These are phyloP conservation scores for Hygrophorus russula DNA, from an alignment of 768 basidiomycete species.

Conservation along the genomic window DNA sequence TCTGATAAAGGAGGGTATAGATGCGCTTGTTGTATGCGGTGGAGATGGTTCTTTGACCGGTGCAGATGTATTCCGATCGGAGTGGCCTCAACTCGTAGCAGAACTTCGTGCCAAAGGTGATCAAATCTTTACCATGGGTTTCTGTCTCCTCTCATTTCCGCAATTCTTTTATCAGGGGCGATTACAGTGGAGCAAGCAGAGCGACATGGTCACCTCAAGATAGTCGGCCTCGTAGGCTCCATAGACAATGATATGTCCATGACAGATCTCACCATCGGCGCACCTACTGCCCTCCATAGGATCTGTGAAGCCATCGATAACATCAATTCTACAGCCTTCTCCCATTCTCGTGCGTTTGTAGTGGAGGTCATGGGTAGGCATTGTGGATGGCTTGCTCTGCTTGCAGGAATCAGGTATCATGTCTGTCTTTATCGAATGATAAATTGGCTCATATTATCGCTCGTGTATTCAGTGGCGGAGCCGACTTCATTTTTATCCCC, in stretches of 20 bases:
- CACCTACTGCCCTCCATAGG: conserved; percentile 87
- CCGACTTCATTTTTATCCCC: conserved; percentile 97
- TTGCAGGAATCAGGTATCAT: conserved; percentile 76
- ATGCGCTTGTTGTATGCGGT: conserved; percentile 93
- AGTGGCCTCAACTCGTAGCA: conserved; percentile 84
- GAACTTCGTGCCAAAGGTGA: conserved; percentile 54
- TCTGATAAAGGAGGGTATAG: conserved; percentile 92
- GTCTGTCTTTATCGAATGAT: conserved; percentile 12
- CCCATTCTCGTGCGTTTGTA: conserved; percentile 95
- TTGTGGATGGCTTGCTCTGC: conserved; percentile 96
- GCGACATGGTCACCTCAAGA: conserved; percentile 77
- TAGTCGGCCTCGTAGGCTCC: conserved; percentile 97
- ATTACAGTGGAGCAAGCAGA: conserved; percentile 67
- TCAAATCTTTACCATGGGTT: conserved; percentile 7
- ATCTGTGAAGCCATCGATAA: conserved; percentile 98
- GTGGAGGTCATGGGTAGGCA: conserved; percentile 99
- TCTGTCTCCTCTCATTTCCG: neutral
- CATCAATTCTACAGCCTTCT: conserved; percentile 92
- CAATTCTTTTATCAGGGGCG: conserved; percentile 30
- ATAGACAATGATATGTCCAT: conserved; percentile 99
- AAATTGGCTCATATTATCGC: neutral
- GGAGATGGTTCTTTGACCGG: conserved; percentile 97
- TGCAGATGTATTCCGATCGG: conserved; percentile 84
- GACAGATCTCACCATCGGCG: conserved; percentile 96
- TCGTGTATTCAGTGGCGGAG: conserved; percentile 51